Percentiles rank a stretch among this genome's conserved stretches.
These are phyloP conservation scores for Phytophthora aleatoria DNA, from an alignment of 352 stramenopile species.

Conservation along the genomic window DNA sequence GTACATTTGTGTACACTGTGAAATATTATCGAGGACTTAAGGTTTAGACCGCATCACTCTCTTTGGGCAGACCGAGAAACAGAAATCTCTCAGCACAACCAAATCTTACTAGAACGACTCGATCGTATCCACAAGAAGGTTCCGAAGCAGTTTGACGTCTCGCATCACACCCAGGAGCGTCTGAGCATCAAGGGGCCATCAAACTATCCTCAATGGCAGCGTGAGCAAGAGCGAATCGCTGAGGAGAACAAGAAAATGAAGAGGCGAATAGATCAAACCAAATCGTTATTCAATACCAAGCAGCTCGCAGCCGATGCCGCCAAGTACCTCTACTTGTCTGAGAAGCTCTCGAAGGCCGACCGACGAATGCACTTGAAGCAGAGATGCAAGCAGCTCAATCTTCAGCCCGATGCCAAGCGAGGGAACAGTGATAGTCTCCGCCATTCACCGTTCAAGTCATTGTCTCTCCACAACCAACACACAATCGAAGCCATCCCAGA, in stretches of 20 bases:
- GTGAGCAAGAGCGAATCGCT: conserved; percentile 53
- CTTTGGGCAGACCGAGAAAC: conserved; percentile 47
- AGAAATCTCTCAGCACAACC: conserved; percentile 57
- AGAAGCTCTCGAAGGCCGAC: conserved; percentile 62
- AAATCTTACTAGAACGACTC: conserved; percentile 49
- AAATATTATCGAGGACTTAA: too few species aligned
- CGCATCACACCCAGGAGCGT: conserved; percentile 50
- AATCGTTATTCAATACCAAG: conserved; percentile 50
- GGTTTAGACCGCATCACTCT: not conserved
- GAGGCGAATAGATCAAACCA: conserved; percentile 41
- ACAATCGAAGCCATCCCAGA: conserved; percentile 17
- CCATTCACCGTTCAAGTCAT: not conserved
- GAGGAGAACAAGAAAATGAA: conserved; percentile 57
- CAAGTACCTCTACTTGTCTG: conserved; percentile 49
- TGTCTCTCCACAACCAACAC: not conserved
- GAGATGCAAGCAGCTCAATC: conserved; percentile 35
- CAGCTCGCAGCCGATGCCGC: conserved; percentile 53
- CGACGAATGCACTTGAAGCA: conserved; percentile 49
- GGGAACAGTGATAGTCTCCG: not conserved
- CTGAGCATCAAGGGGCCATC: conserved; percentile 36
- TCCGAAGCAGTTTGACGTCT: conserved; percentile 68
- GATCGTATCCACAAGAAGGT: conserved; percentile 61
- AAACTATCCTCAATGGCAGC: conserved; percentile 37
- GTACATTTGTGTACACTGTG: not conserved
- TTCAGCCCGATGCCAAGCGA: conserved; percentile 15